Percentiles rank a stretch among this genome's conserved stretches.
Evolutionary conservation across 2,329 filamentous ascomycete species (phyloP).

Genomic region (Stachybotrys elegans): DNA sequence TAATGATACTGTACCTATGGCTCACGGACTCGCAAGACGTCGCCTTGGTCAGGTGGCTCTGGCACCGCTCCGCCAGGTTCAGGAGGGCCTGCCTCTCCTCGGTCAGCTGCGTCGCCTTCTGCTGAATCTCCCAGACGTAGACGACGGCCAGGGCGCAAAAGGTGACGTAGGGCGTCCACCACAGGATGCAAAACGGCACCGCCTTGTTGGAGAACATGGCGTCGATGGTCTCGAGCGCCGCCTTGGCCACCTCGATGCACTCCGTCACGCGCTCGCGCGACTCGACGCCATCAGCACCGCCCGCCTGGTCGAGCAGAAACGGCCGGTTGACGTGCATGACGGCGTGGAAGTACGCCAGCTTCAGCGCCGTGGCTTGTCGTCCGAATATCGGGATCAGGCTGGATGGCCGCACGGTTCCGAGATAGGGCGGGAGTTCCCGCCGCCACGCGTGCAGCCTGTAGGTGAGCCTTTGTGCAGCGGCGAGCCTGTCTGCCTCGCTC

Average conservation of each 20-base stretch:
- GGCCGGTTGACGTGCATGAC: slow-evolving; percentile 49
- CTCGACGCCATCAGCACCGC: slow-evolving; percentile 18
- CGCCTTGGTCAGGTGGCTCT: slow-evolving; percentile 9
- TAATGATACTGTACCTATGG: slow-evolving; percentile 11
- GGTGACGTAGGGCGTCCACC: slow-evolving; percentile 49
- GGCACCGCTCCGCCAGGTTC: slow-evolving; percentile 15
- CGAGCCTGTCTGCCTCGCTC: slow-evolving; percentile 26
- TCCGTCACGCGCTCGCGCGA: slow-evolving; percentile 24
- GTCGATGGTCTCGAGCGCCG: slow-evolving; percentile 36
- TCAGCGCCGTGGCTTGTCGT: slow-evolving; percentile 44
- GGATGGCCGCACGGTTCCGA: slow-evolving; percentile 34
- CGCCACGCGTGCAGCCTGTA: slow-evolving; percentile 31
- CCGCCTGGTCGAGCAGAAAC: slow-evolving; percentile 29
- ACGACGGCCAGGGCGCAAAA: slow-evolving; percentile 50
- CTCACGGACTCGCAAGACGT: slow-evolving; percentile 10
- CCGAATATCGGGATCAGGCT: slow-evolving; percentile 37
- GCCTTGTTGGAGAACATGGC: slow-evolving; percentile 28
- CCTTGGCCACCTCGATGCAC: slow-evolving; percentile 34
- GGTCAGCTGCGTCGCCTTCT: slow-evolving; percentile 8
- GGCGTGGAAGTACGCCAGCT: slow-evolving; percentile 47
- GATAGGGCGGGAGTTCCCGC: slow-evolving; percentile 31
- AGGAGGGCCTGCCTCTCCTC: slow-evolving; percentile 10
- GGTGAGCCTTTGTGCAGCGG: slow-evolving; percentile 28
- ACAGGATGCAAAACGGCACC: slow-evolving; percentile 36
- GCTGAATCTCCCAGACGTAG: slow-evolving; percentile 43